Evolutionary conservation across 805 yeast genomes (phyloP).

Genomic region (Saccharomycopsis olivae): DNA sequence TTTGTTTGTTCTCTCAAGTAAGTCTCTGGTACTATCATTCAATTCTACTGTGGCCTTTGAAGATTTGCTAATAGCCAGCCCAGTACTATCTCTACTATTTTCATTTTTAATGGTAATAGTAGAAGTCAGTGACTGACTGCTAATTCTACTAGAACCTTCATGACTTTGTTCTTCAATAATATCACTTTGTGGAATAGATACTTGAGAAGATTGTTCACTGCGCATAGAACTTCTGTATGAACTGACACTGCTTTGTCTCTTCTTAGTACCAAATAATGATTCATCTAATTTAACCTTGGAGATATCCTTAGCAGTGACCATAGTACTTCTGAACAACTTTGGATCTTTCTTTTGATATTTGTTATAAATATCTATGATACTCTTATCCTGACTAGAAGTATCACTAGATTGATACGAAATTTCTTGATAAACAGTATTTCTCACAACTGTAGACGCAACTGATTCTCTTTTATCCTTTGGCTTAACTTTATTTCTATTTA

Average conservation of each 20-base stretch:
- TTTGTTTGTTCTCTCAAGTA: conserved; percentile 10
- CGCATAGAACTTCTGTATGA: neutral
- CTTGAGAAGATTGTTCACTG: neutral
- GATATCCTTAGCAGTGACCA: conserved; percentile 17
- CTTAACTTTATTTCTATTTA: conserved; percentile 1
- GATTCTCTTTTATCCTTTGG: conserved; percentile 6
- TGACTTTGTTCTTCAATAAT: neutral
- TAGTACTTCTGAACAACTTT: conserved; percentile 10
- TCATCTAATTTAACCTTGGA: conserved; percentile 15
- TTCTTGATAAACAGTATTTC: conserved; percentile 10
- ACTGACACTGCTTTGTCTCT: neutral
- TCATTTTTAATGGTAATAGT: neutral
- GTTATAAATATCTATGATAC: conserved; percentile 18
- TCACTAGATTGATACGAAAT: conserved; percentile 1
- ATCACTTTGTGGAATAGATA: neutral
- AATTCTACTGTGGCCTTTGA: neutral
- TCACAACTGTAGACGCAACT: conserved; percentile 12
- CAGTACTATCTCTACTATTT: neutral
- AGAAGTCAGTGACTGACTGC: neutral
- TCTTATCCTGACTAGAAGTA: conserved; percentile 1
- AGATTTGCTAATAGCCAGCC: neutral
- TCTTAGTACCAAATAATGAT: conserved; percentile 6
- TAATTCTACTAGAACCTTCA: neutral
- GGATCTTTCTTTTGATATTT: conserved; percentile 14
- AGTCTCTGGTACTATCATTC: conserved; percentile 6